These are phyloP conservation scores for Populus simonii DNA, from an alignment of 345 rosid genomes.

Conservation along the genomic window DNA sequence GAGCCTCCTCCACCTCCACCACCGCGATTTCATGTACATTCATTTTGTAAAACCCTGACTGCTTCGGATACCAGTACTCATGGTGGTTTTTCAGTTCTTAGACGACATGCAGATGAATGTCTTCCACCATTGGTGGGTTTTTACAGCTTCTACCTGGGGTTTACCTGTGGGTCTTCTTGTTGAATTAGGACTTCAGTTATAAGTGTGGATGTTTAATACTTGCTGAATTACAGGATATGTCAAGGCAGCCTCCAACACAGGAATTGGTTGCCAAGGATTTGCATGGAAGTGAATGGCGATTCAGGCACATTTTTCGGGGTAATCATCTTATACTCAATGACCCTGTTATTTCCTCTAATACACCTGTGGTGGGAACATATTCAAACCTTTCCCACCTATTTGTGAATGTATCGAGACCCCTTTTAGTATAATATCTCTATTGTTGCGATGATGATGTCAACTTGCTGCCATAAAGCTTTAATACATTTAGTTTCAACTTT, in stretches of 20 bases:
- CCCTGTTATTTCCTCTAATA: not conserved
- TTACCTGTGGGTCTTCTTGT: not conserved
- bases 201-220: not conserved
- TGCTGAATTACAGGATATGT: constrained; percentile 48
- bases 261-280: constrained; percentile 63
- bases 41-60: constrained; percentile 56
- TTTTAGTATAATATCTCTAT: not conserved
- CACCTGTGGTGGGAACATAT: not conserved
- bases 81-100: constrained; percentile 62
- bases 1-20: constrained; percentile 24
- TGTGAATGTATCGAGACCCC: not conserved
- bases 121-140: constrained; percentile 52
- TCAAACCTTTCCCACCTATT: not conserved
- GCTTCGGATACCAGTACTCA: constrained; percentile 69
- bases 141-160: not conserved
- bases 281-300: constrained; percentile 59
- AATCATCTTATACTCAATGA: not conserved
- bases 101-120: constrained; percentile 68
- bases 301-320: constrained; percentile 62
- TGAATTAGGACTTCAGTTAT: not conserved
- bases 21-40: constrained; percentile 39
- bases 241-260: constrained; percentile 62
- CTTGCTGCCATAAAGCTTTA: not conserved
- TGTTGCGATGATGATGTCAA: not conserved
- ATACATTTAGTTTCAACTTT: not conserved